phyloP scores from a whole-genome alignment of 257 asterid genomes.

The Primulina tabacum region DNA sequence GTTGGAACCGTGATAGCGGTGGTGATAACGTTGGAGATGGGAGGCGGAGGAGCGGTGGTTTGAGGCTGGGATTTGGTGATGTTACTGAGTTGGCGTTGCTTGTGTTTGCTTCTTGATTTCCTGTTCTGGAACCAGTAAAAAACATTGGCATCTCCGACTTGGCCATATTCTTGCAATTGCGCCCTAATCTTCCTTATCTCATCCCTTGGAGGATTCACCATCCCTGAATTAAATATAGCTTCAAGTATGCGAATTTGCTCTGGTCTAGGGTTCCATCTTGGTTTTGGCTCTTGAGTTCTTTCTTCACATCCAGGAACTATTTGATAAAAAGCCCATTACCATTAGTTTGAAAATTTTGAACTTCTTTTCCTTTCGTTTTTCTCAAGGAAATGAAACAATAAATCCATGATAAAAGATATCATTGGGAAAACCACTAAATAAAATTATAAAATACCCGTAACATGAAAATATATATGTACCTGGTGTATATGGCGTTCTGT shows the following conservation, averaged over 20 bases:
- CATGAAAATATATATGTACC: constrained; percentile 22
- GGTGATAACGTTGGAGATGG: constrained; percentile 6
- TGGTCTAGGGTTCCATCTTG: constrained; percentile 94
- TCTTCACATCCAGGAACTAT: constrained; percentile 53
- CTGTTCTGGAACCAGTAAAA: constrained; percentile 98
- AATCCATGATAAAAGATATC: background rate
- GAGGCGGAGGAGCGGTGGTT: constrained; percentile 26
- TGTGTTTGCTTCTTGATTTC: constrained; percentile 88
- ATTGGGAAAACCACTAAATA: too few relatives aligned
- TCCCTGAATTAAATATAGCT: constrained; percentile 87
- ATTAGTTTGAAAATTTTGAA: background rate
- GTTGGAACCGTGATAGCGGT: constrained; percentile 19
- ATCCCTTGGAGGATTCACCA: constrained; percentile 93
- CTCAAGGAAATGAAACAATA: too few relatives aligned
- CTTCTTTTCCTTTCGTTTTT: too few relatives aligned
- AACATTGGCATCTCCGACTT: constrained; percentile 94
- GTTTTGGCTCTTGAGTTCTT: constrained; percentile 88
- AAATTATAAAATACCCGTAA: background rate
- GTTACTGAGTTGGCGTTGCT: constrained; percentile 63
- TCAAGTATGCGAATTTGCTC: constrained; percentile 90
- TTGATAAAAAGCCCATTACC: background rate
- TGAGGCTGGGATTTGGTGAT: constrained; percentile 27
- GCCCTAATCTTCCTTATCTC: constrained; percentile 85
- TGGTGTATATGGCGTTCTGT: constrained; percentile 33
- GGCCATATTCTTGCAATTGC: constrained; percentile 82